Base-by-base conservation (phyloP, 2,329 filamentous ascomycete species). In the Cordyceps fumosorosea region DNA sequence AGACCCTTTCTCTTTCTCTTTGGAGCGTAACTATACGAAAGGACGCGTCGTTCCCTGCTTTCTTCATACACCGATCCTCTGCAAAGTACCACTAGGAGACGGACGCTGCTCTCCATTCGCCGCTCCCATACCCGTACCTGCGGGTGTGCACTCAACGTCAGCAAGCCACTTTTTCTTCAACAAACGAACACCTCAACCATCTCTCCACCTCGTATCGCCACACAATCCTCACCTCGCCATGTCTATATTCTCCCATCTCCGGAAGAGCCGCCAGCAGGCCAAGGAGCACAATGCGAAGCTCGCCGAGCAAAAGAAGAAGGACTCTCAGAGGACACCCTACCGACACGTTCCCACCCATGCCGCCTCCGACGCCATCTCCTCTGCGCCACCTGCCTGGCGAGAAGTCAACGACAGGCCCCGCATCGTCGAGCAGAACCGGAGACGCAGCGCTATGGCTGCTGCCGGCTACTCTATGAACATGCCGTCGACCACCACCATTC, bases 301-400 rank as follows among this genome's bases (percentile, higher is more conserved):
- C 63, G 77, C 73, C 48, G 79, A 81, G 66, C 78, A 80, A 66
- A 73, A 78, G 45, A 78, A 80, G 57, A 69, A 73, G 48, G 77
- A 79, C 64, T 69, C 72, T 44, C 62, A 63, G 16, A 60, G 65
- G 10, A 76, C 77, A n/a, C 77, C 81, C 14, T 87, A 88, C 72
- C 80, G 75, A 58, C 85, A 88, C 69, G 72, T 85, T 22, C 84
- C 84, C n/a, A 86, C 77, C 16, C 85, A 88, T 69, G 85, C 85
- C 32, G 83, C 82, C 52, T 70, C 77, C 14, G 84, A 88, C 71
- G 83, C 84, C 50, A 72, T 86, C 50, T 75, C 78, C 24, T 80
- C 79, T 34, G 81, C 81, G 3, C 84, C 83, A 11, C 75, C 79
- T 1, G 78, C 76, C 65, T 84, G 79, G 77, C 79, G 78, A 56